Evolutionary conservation across 495 filamentous ascomycete species (phyloP).

Genomic region (Penicillium lividum): DNA sequence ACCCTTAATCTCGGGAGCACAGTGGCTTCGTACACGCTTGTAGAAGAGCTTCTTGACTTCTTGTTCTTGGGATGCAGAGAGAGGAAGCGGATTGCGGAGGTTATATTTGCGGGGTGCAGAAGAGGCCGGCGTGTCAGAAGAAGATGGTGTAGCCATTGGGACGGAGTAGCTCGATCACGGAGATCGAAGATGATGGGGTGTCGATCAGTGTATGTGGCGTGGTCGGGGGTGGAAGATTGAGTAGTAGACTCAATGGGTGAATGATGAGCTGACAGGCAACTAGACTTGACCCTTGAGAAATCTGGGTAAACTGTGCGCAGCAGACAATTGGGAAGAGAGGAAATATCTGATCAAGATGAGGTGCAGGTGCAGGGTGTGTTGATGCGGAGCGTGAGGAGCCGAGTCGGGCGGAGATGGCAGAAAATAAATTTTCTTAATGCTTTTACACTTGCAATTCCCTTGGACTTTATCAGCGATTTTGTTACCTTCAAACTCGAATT

Average conservation of each 20-base stretch:
- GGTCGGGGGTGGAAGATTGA: conserved; percentile 1
- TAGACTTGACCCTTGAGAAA: neutral
- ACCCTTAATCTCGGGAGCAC: conserved; percentile 88
- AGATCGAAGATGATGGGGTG: conserved; percentile 16
- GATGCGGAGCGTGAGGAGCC: conserved; percentile 33
- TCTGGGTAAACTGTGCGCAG: too few relatives aligned
- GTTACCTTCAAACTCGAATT: neutral
- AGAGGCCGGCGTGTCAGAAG: conserved; percentile 22
- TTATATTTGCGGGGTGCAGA: conserved; percentile 35
- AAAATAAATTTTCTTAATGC: conserved; percentile 24
- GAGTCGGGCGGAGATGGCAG: conserved; percentile 30
- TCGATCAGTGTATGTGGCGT: conserved; percentile 3
- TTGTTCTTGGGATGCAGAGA: conserved; percentile 86
- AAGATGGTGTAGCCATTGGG: conserved; percentile 29
- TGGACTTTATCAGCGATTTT: conserved; percentile 1
- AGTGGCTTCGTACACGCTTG: conserved; percentile 75
- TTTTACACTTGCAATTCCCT: conserved; percentile 11
- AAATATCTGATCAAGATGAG: conserved; percentile 5
- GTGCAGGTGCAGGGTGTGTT: conserved; percentile 24
- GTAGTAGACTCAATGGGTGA: neutral
- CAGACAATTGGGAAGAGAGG: conserved; percentile 7
- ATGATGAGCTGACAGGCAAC: neutral
- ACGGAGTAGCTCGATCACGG: conserved; percentile 17
- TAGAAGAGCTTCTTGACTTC: conserved; percentile 91
- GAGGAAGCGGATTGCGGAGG: conserved; percentile 80